Evolutionary conservation across 305 asterid species (phyloP), one percentile per base, ranked within the genome.

Genomic region (Fraxinus angustifolia): DNA sequence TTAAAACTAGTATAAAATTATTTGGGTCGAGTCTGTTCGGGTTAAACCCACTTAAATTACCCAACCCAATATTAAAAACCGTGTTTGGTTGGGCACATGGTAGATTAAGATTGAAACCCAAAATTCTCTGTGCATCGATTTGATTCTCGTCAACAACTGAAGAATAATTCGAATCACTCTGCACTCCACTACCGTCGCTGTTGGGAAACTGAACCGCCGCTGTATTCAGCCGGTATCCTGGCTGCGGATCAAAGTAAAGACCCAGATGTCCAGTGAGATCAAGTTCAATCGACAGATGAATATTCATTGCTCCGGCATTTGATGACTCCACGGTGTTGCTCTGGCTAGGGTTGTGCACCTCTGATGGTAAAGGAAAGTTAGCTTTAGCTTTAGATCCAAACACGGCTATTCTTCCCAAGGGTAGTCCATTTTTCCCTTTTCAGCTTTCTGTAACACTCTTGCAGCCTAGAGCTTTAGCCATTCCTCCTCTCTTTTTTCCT

Each of bases 281-380:
- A 0, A 91, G 85, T 82, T 91, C 94, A 0, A 86, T 80, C 2
- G 90, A 92, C 17, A 87, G 90, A 30, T 82, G 91, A 0, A 83
- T 17, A 74, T 45, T 82, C 77, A 76, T 79, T 45, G 6, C 65
- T 14, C 79, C 97, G 16, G 80, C 92, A 56, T 91, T 87, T 28
- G 93, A 88, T 0, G 97, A 93, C 84, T 93, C 98, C 48, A 91
- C 93, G 11, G 97, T 94, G 91, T 97, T 94, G 89, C 93, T 93
- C 68, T 87, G 91, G 80, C 97, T 89, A 0, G 92, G 92, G 88
- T 92, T 93, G 73, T 83, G 91, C 1, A 33, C 77, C 36, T 77
- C 89, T 50, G 83, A 19, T 3, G 90, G 90, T 6, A 19, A 38
- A 56, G 94, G 84, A 84, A 94, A 94, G 80, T 94, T 94, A 1